Percentiles rank a stretch among this genome's conserved stretches.
Conservation (phyloP, 768 basidiomycete species). For the Rhodosporidiobolus odoratus region DNA sequence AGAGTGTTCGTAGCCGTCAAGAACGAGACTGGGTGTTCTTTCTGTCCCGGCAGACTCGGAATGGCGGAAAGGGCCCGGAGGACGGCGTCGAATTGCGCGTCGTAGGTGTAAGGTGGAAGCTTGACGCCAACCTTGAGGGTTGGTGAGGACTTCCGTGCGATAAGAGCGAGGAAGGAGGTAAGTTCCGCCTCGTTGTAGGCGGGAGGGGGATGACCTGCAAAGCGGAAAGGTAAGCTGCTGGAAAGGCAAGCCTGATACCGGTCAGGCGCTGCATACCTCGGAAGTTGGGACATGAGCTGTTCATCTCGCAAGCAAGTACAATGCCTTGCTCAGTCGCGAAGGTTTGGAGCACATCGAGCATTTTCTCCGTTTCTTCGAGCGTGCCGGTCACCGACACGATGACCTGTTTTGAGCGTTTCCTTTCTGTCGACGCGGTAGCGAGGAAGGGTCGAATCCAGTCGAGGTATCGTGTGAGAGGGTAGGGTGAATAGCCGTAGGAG, state of each 20-base stretch:
- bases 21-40: constrained; percentile 60
- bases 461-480: constrained; percentile 63
- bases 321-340: constrained; percentile 53
- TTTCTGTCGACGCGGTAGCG: constrained; percentile 41
- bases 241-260: background rate
- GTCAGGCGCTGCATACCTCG: background rate
- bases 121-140: constrained; percentile 68
- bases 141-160: constrained; percentile 53
- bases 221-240: background rate
- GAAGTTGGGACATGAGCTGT: background rate
- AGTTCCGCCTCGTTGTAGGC: constrained; percentile 14
- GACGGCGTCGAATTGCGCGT: constrained; percentile 59
- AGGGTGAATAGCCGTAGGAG: constrained; percentile 81
- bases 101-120: constrained; percentile 67
- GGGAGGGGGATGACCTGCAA: background rate
- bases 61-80: constrained; percentile 53
- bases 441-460: constrained; percentile 58
- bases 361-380: constrained; percentile 53
- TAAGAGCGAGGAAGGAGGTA: constrained; percentile 54
- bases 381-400: constrained; percentile 71
- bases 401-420: constrained; percentile 56
- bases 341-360: constrained; percentile 60
- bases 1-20: constrained; percentile 76
- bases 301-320: constrained; percentile 61
- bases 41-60: background rate